These are phyloP conservation scores for Cladophialophora bantiana DNA, from an alignment of 2,329 filamentous ascomycete species.

Conservation along the genomic window DNA sequence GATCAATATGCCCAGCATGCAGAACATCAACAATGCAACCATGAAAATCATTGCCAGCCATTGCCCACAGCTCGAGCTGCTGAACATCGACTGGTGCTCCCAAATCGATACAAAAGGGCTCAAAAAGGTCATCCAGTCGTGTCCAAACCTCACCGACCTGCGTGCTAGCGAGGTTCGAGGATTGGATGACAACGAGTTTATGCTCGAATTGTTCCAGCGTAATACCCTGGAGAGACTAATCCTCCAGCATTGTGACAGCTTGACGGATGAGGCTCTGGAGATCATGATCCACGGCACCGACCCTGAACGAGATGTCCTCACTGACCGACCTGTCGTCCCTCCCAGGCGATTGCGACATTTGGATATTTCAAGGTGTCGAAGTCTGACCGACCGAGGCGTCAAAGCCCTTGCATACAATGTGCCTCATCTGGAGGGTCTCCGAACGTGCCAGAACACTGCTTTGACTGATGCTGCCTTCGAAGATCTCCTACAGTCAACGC, in stretches of 20 bases:
- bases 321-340: slow-evolving; percentile 76
- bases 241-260: slow-evolving; percentile 77
- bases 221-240: slow-evolving; percentile 86
- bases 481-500: slow-evolving; percentile 75
- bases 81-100: slow-evolving; percentile 94
- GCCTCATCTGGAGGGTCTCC: slow-evolving; percentile 80
- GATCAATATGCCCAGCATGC: slow-evolving; percentile 83
- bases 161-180: slow-evolving; percentile 81
- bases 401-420: slow-evolving; percentile 74
- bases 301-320: slow-evolving; percentile 81
- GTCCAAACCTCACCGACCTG: slow-evolving; percentile 76
- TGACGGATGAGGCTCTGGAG: slow-evolving; percentile 76
- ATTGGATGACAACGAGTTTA: slow-evolving; percentile 76
- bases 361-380: slow-evolving; percentile 79
- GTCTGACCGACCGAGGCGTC: slow-evolving; percentile 76
- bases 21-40: slow-evolving; percentile 79
- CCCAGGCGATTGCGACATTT: slow-evolving; percentile 81
- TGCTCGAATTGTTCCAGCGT: slow-evolving; percentile 75
- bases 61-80: slow-evolving; percentile 79
- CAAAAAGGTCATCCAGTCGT: slow-evolving; percentile 73
- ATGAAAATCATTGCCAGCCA: slow-evolving; percentile 85
- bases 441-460: slow-evolving; percentile 77
- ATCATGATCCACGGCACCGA: slow-evolving; percentile 77
- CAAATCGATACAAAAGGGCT: slow-evolving; percentile 81
- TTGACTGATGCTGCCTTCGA: slow-evolving; percentile 77